Evolutionary conservation across 495 filamentous ascomycete species (phyloP), one percentile per base, ranked within the genome.

Genomic region (Schizothecium vesticola): DNA sequence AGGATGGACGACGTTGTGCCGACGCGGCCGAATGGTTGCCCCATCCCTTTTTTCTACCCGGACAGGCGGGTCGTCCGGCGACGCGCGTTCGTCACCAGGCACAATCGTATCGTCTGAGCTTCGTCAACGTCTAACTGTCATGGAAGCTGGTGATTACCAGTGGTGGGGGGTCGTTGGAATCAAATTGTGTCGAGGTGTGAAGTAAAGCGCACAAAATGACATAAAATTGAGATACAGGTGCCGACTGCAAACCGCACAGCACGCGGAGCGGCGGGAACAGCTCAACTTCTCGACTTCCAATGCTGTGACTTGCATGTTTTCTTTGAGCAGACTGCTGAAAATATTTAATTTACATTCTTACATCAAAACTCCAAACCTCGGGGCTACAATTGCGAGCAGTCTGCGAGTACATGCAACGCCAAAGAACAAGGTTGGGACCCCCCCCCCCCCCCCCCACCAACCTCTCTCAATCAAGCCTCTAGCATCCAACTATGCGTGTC

Each of bases 1-100:
- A 28, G 19, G 16, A 43, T 43, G 33, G 33, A 22, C 60, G 26
- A 21, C 31, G 4, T 31, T 61, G 60, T 23, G 28, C 57, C 57
- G 64, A 57, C 62, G 24, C 67, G 67, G 67, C 56, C 33, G 16
- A 63, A 65, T 65, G 31, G 36, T 69, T 69, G 67, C 24, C 19
- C 67, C 67, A 61, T 69, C 26, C 36, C 58, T 31, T 28, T 61
- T 61, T n/a, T 7, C 23, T 12, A 13, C 12, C 13, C 33, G 33
- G 33, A 5, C 13, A 43, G 33, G 4, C 33, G 33, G 33, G 33
- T 43, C 33, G 19, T 5, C 33, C 4, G 10, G 33, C 6, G 43
- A 51, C 43, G 43, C 43, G 43, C 43, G 43, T 51, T n/a, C 31
- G 8, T n/a, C 43, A 12, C 43, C 43, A n/a, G 19, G 7, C 7